These are phyloP conservation scores for Durio zibethinus DNA, from an alignment of 345 rosid species.

Conservation along the genomic window DNA sequence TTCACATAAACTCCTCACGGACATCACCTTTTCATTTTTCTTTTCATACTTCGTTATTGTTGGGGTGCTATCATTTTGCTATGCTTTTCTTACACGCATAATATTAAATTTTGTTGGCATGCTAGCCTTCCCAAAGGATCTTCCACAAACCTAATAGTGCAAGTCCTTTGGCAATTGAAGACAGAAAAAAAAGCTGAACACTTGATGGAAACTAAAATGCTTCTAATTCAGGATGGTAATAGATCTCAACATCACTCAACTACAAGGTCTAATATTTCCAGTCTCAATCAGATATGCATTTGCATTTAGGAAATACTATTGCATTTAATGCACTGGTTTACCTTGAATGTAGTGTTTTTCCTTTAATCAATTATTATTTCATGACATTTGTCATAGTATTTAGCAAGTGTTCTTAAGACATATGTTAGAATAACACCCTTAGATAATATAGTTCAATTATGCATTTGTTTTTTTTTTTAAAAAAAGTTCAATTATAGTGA, in stretches of 20 bases:
- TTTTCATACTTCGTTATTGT: not conserved
- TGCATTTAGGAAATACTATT: not conserved
- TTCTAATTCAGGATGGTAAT: not conserved
- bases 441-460: constrained; percentile 1
- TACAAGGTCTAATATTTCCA: not conserved
- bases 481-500: not conserved
- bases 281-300: not conserved
- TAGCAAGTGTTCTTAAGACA: not conserved
- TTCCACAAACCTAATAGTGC: not conserved
- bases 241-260: not conserved
- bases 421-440: not conserved
- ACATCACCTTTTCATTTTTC: too few relatives aligned
- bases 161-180: not conserved
- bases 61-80: not conserved
- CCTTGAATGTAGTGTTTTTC: not conserved
- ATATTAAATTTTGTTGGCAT: not conserved
- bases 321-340: not conserved
- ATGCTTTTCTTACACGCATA: not conserved
- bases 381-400: not conserved
- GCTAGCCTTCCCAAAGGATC: not conserved
- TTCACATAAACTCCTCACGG: not conserved
- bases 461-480: not conserved
- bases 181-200: not conserved
- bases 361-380: not conserved
- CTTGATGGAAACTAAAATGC: not conserved